These are phyloP conservation scores for Cunninghamia lanceolata DNA, from an alignment of 75 land plant species.

Conservation along the genomic window DNA sequence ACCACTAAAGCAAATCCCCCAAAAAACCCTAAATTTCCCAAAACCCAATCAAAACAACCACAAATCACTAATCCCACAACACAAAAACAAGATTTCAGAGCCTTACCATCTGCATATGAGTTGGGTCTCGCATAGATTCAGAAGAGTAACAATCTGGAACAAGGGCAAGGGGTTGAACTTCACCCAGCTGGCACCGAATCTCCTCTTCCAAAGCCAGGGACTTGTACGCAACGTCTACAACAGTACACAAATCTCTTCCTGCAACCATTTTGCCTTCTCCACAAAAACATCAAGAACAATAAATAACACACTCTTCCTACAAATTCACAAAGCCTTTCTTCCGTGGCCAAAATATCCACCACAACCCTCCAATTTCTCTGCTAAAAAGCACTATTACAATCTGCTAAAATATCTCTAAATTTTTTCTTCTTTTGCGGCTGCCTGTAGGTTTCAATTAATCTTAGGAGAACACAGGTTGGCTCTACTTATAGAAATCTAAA, in stretches of 20 bases:
- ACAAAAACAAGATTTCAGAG: background rate
- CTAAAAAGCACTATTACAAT: no score
- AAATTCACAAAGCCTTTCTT: no score
- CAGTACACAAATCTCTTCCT: conserved; percentile 7
- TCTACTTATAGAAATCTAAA: no score
- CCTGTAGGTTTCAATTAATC: no score
- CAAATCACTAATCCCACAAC: background rate
- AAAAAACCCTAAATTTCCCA: background rate
- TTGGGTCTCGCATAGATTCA: background rate
- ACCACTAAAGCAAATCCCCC: background rate
- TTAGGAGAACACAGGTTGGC: no score
- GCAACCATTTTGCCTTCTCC: conserved; percentile 10
- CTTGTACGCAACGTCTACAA: conserved; percentile 4
- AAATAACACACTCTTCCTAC: no score
- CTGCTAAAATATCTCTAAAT: no score
- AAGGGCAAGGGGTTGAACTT: background rate
- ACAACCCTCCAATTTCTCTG: no score
- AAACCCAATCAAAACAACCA: background rate
- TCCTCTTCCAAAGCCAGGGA: background rate
- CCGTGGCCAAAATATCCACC: no score
- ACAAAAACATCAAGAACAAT: conserved; percentile 1
- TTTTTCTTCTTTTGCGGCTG: no score
- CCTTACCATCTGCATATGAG: background rate
- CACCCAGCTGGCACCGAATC: conserved; percentile 5
- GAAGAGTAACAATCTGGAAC: background rate